These are phyloP conservation scores for Acarospora socialis DNA, from an alignment of 2,329 filamentous ascomycete genomes.

Conservation along the genomic window DNA sequence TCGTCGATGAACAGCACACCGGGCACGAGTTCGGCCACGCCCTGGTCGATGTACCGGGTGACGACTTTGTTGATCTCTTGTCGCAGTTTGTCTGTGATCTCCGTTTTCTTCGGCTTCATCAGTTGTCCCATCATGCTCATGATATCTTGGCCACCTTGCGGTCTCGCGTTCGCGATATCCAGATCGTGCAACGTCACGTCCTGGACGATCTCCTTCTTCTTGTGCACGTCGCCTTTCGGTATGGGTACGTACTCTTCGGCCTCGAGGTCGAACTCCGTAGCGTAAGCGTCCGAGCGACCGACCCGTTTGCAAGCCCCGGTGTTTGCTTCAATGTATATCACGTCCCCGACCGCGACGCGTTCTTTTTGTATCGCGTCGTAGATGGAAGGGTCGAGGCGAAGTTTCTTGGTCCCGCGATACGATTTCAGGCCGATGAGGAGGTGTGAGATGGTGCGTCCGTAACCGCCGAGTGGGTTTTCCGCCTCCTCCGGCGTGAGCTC, in stretches of 20 bases:
- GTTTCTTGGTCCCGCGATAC: slow-evolving; percentile 92
- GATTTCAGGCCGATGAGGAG: slow-evolving; percentile 90
- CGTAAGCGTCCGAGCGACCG: slow-evolving; percentile 88
- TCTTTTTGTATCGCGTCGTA: slow-evolving; percentile 99
- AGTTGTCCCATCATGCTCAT: slow-evolving; percentile 99
- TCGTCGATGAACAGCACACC: slow-evolving; percentile 98
- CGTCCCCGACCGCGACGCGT: slow-evolving; percentile 86
- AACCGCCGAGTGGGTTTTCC: slow-evolving; percentile 91
- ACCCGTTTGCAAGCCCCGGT: slow-evolving; percentile 96
- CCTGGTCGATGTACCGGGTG: slow-evolving; percentile 97
- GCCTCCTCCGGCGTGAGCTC: slow-evolving; percentile 96
- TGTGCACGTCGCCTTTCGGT: slow-evolving; percentile 96
- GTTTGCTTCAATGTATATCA: slow-evolving; percentile 98
- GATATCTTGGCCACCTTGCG: slow-evolving; percentile 94
- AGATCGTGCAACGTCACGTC: slow-evolving; percentile 95
- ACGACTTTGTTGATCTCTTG: slow-evolving; percentile 98
- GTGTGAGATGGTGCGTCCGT: slow-evolving; percentile 94
- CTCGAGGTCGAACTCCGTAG: slow-evolving; percentile 95
- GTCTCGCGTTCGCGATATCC: slow-evolving; percentile 86
- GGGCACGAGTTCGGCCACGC: slow-evolving; percentile 92
- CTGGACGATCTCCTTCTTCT: slow-evolving; percentile 99
- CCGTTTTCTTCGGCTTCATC: slow-evolving; percentile 99
- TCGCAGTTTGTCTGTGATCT: slow-evolving; percentile 95
- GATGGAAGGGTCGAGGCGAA: slow-evolving; percentile 91
- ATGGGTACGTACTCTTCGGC: slow-evolving; percentile 98